Base-by-base conservation (phyloP, 805 yeast genomes). In the Metschnikowia sp. region DNA sequence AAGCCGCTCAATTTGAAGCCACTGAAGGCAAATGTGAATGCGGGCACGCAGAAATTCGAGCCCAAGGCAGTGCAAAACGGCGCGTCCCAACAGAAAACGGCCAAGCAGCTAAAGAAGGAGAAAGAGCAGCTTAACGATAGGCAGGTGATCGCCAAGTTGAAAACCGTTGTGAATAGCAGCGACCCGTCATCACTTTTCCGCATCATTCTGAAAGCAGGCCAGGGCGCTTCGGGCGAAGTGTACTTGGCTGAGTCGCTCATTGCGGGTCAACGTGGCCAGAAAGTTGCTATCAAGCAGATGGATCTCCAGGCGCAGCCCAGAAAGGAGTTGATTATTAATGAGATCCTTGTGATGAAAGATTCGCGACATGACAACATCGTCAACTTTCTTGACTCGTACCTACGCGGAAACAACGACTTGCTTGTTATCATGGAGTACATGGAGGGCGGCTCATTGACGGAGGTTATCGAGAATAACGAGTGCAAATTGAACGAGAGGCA, bases 381-480 rank as follows among this genome's bases (percentile, higher is more conserved):
- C 49, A 94, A 92, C 64, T 94, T 88, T 67, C 69, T 94, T 50
- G 98, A 92, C 62, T 89, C 97, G 1, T 95, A 88, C 61, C 70
- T 92, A 52, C 77, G 90, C 45, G 88, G 89, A 4, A 74, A 77
- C 41, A 77, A 80, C 49, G 97, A 94, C 60, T 74, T 94, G 50
- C 92, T 98, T 97, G 99, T 94, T n/a, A 87, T 95, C 31, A 94
- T 94, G 99, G 99, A 94, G 67, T 95, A 83, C 65, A 94, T 94
- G 99, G 97, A 95, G 70, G 99, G 99, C 45, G 99, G 99, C 1
- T 87, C 97, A 4, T 73, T 94, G 56, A 94, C 98, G 0, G 99
- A 94, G 69, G 88, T 95, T 36, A 91, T 95, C 61, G 96, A 90
- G 47, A 88, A 90, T 68, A 91, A 91, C 64, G 83, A 83, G 45